Conservation (phyloP, 257 asterid species). For the Solanum pinnatisectum region DNA sequence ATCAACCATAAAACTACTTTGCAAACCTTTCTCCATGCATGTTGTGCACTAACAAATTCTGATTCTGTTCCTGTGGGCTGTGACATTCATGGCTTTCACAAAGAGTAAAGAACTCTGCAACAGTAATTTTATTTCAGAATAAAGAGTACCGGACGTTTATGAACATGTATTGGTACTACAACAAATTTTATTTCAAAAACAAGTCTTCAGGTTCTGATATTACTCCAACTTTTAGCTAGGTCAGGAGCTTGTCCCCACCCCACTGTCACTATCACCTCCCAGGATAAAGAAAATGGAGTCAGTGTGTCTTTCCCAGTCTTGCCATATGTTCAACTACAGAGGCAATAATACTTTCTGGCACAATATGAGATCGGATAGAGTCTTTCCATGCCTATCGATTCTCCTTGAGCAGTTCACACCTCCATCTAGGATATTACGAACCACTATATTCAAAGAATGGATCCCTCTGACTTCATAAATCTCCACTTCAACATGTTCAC, state of each 20-base stretch:
- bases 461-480: slow-evolving; percentile 81
- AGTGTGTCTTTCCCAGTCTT: neutral
- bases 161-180: neutral
- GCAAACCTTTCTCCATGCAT: neutral
- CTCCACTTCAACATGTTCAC: slow-evolving; percentile 58
- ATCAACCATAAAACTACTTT: neutral
- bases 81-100: neutral
- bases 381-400: slow-evolving; percentile 93
- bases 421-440: slow-evolving; percentile 78
- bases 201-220: neutral
- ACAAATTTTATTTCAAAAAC: neutral
- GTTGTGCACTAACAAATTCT: neutral
- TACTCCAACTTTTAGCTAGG: neutral
- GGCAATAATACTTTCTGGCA: slow-evolving; percentile 67
- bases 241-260: neutral
- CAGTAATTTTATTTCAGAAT: neutral
- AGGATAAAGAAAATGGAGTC: neutral
- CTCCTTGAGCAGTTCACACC: slow-evolving; percentile 96
- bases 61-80: neutral
- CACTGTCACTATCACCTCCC: neutral
- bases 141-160: neutral
- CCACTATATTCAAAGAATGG: slow-evolving; percentile 63
- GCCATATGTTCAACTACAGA: slow-evolving; percentile 14
- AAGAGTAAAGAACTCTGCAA: neutral
- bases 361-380: slow-evolving; percentile 63